Evolutionary conservation across 768 basidiomycete genomes (phyloP).

Genomic region (Multifurca ochricompacta): DNA sequence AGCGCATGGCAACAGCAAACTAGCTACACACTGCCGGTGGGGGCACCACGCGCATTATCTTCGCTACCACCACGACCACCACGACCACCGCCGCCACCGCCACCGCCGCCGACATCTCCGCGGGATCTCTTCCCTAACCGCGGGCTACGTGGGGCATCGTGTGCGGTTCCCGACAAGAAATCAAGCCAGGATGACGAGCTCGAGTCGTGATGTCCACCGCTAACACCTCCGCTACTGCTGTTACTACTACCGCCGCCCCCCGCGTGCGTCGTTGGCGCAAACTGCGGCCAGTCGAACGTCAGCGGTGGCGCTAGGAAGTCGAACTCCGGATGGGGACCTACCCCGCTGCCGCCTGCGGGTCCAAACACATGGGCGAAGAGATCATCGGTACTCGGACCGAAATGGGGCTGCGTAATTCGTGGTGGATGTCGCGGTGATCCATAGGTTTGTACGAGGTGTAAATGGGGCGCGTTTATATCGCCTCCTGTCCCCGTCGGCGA

Average conservation of each 20-base stretch:
- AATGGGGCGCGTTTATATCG: background rate
- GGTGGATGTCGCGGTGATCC: slow-evolving; percentile 15
- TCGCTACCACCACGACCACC: background rate
- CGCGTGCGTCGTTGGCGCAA: slow-evolving; percentile 14
- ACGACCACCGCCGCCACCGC: background rate
- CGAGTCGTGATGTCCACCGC: background rate
- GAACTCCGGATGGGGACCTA: slow-evolving; percentile 19
- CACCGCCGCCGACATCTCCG: slow-evolving; percentile 2
- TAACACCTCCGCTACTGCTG: background rate
- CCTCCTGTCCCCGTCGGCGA: slow-evolving; percentile 3
- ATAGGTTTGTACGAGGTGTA: slow-evolving; percentile 2
- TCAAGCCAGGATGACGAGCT: slow-evolving; percentile 18
- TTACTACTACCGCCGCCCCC: background rate
- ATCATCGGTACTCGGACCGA: slow-evolving; percentile 11
- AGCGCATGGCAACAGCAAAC: background rate
- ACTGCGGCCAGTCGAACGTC: slow-evolving; percentile 24
- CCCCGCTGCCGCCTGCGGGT: slow-evolving; percentile 16
- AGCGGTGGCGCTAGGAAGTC: slow-evolving; percentile 19
- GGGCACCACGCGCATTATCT: background rate
- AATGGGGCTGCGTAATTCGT: slow-evolving; percentile 11
- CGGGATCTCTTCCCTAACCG: slow-evolving; percentile 13
- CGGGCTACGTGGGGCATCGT: slow-evolving; percentile 11
- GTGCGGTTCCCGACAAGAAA: slow-evolving; percentile 14
- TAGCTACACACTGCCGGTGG: background rate
- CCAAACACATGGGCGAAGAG: slow-evolving; percentile 22